Evolutionary conservation across 2,329 filamentous ascomycete genomes (phyloP).

Genomic region (Aspergillus puulaauensis): DNA sequence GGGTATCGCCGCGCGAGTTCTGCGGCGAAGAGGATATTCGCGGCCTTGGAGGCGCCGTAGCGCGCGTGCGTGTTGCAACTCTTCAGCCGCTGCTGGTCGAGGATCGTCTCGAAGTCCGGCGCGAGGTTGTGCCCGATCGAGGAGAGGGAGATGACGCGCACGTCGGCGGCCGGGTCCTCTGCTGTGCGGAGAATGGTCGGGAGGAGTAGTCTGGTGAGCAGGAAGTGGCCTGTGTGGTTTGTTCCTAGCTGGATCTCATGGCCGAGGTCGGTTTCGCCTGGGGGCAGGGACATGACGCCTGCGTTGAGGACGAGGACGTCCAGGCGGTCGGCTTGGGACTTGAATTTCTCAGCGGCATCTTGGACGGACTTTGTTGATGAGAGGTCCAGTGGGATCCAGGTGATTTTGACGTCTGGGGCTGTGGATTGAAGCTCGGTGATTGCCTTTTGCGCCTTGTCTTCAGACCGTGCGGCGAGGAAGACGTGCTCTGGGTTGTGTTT

Average conservation of each 20-base stretch:
- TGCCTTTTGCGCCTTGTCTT: conserved; percentile 21
- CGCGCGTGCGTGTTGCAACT: conserved; percentile 31
- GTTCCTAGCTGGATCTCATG: conserved; percentile 42
- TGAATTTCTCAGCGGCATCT: neutral
- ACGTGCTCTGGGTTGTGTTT: conserved; percentile 42
- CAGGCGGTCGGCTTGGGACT: conserved; percentile 12
- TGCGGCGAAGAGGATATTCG: conserved; percentile 47
- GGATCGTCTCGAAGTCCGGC: conserved; percentile 26
- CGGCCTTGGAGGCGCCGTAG: conserved; percentile 49
- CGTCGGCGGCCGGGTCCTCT: neutral
- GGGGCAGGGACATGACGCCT: conserved; percentile 42
- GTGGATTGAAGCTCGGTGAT: conserved; percentile 9
- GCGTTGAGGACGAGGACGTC: conserved; percentile 44
- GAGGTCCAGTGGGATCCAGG: neutral
- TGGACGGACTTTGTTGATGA: neutral
- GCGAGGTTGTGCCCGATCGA: conserved; percentile 9
- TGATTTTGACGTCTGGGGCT: neutral
- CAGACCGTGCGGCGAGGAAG: conserved; percentile 37
- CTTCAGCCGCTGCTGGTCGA: conserved; percentile 30
- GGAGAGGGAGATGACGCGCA: conserved; percentile 9
- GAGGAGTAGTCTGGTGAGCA: conserved; percentile 26
- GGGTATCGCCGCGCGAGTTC: conserved; percentile 42
- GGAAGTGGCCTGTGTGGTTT: conserved; percentile 40
- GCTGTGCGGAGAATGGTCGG: conserved; percentile 4
- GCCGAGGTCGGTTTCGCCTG: conserved; percentile 33